Conservation (phyloP, 2,329 filamentous ascomycete species). For the Chrysoporthe austroafricana region DNA sequence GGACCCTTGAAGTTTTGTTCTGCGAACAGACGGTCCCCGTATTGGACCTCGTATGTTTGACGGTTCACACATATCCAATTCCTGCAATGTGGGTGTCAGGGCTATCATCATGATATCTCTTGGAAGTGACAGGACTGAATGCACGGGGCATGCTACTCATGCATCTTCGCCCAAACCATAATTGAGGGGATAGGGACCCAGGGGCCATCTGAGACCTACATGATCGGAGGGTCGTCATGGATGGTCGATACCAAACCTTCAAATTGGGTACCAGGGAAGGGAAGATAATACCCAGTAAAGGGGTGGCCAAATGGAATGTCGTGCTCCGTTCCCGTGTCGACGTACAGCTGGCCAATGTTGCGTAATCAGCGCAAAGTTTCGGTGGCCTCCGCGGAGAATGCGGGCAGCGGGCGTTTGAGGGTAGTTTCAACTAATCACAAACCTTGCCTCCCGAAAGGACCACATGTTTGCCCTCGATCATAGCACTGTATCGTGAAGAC, state of each 20-base stretch:
- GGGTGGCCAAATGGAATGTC: conserved; percentile 48
- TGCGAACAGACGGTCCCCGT: conserved; percentile 47
- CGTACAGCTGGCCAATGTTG: conserved; percentile 44
- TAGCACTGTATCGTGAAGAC: conserved; percentile 47
- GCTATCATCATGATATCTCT: background rate
- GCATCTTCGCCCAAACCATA: no score
- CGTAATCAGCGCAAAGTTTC: background rate
- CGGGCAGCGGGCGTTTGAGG: background rate
- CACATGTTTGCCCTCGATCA: conserved; percentile 49
- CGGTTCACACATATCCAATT: conserved; percentile 56
- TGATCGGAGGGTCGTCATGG: conserved; percentile 51
- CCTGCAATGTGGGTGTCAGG: conserved; percentile 12
- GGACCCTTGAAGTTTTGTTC: conserved; percentile 51
- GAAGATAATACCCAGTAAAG: conserved; percentile 61
- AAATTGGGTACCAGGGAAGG: conserved; percentile 56
- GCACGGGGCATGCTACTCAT: no score
- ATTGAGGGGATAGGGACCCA: background rate
- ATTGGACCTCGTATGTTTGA: conserved; percentile 50
- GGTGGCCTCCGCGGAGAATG: background rate
- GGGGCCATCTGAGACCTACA: conserved; percentile 30
- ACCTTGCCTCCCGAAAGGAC: conserved; percentile 51
- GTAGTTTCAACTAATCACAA: conserved; percentile 11
- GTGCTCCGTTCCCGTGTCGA: conserved; percentile 45
- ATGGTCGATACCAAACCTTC: conserved; percentile 54
- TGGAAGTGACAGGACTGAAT: background rate